Percentiles rank a stretch among this genome's conserved stretches.
Evolutionary conservation across 768 basidiomycete genomes (phyloP).

Genomic region (Epithele typhae): DNA sequence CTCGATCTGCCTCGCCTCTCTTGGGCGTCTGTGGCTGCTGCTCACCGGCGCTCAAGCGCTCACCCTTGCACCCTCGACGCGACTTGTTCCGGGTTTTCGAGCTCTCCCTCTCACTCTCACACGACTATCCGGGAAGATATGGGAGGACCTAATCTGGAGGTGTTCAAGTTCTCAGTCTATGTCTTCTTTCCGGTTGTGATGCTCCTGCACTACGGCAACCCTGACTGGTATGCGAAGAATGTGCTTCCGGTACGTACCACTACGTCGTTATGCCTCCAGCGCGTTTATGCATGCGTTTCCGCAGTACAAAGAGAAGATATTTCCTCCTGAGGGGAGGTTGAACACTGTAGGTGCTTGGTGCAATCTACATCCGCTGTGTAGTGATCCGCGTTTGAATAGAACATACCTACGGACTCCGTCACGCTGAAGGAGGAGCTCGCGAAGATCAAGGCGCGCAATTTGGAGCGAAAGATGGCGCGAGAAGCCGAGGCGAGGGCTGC

Average conservation of each 20-base stretch:
- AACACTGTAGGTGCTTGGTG: conserved; percentile 37
- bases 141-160: conserved; percentile 80
- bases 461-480: conserved; percentile 39
- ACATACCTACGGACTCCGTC: conserved; percentile 61
- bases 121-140: too few species aligned
- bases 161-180: conserved; percentile 87
- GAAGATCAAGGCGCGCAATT: conserved; percentile 62
- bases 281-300: not conserved
- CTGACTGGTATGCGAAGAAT: conserved; percentile 76
- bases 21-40: too few species aligned
- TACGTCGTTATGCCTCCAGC: not conserved
- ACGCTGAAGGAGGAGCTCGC: conserved; percentile 66
- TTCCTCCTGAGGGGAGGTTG: conserved; percentile 57
- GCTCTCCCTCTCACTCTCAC: too few species aligned
- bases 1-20: too few species aligned
- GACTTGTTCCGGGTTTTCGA: too few species aligned
- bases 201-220: conserved; percentile 83
- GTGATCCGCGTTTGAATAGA: conserved; percentile 30
- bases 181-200: conserved; percentile 80
- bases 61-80: too few species aligned
- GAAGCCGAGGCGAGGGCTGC: conserved; percentile 22
- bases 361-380: too few species aligned
- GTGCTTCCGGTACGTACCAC: conserved; percentile 63
- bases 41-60: too few species aligned
- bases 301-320: conserved; percentile 71